Base-by-base conservation (phyloP, 768 basidiomycete species). In the Serendipita indica region DNA sequence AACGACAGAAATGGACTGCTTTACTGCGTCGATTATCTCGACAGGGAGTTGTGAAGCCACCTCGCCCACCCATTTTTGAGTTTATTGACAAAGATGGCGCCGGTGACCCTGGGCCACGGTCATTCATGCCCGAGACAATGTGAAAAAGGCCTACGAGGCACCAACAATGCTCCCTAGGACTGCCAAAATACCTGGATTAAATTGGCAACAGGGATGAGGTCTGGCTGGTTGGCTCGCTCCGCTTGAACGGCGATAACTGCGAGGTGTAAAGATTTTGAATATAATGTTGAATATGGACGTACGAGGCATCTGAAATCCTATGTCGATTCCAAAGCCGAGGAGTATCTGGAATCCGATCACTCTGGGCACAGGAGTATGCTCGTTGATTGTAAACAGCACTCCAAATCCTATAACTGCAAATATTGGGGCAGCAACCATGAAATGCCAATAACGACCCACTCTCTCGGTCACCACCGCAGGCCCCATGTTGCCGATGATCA, bases 241-340 rank as follows among this genome's bases (percentile, higher is more conserved):
- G 69, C 71, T 57, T 74, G 73, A 3, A 72, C 68, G 4, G 71
- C 69, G 39, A 72, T 64, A 67, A 74, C 67, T 37, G 35, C 35
- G n/a, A 37, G n/a, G n/a, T 10, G 10, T 37, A 37, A n/a, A 10
- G n/a, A 37, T 10, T 37, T 10, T n/a, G n/a, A 10, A 37, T 37
- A 37, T 37, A 37, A n/a, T n/a, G n/a, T 37, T 37, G 10, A n/a
- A 10, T 37, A 37, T 10, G 35, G n/a, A 37, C 35, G 35, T 10
- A 37, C 35, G 35, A 10, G 35, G 35, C 35, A 10, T 10, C 64
- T 63, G 33, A 62, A 39, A 27, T 18, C 37, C 35, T 27, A 49
- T 54, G 28, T 71, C 72, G 52, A 72, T 64, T 30, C 72, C 72
- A 20, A 68, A 58, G 20, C 69, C 71, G 37, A 72, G 54, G 14